Percentiles rank a stretch among this genome's conserved stretches.
These are phyloP conservation scores for Pseudocercospora pini-densiflorae DNA, from an alignment of 2,329 filamentous ascomycete genomes.

Conservation along the genomic window DNA sequence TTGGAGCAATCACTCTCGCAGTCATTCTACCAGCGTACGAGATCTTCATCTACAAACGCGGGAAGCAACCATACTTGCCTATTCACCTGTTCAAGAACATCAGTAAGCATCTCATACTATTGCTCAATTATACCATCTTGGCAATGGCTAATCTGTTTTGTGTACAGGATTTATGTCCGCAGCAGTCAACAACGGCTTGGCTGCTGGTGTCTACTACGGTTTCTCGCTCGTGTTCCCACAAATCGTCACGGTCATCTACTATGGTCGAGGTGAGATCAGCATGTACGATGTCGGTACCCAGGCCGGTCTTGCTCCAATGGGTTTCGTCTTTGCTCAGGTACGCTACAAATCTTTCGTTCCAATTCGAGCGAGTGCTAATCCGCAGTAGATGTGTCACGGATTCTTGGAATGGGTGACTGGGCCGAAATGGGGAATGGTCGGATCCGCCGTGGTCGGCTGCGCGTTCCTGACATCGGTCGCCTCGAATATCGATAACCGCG, in stretches of 20 bases:
- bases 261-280: constrained; percentile 30
- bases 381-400: constrained; percentile 27
- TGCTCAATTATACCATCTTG: too few relatives aligned
- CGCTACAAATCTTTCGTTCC: too few relatives aligned
- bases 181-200: constrained; percentile 29
- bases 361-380: neutral
- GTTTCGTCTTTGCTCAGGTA: constrained; percentile 31
- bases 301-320: constrained; percentile 30
- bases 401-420: constrained; percentile 30
- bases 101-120: neutral
- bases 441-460: constrained; percentile 24
- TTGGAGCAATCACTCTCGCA: constrained; percentile 30
- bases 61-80: constrained; percentile 30
- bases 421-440: constrained; percentile 33
- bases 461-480: constrained; percentile 27
- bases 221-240: constrained; percentile 31
- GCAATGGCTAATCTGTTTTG: neutral
- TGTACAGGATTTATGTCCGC: constrained; percentile 23
- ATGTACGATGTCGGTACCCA: constrained; percentile 31
- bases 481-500: constrained; percentile 25
- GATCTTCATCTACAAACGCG: constrained; percentile 28
- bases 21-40: constrained; percentile 28
- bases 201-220: constrained; percentile 32
- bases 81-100: constrained; percentile 33
- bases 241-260: constrained; percentile 30